phyloP scores from a whole-genome alignment of 2,329 filamentous ascomycete genomes.

The Penicillium olsonii region DNA sequence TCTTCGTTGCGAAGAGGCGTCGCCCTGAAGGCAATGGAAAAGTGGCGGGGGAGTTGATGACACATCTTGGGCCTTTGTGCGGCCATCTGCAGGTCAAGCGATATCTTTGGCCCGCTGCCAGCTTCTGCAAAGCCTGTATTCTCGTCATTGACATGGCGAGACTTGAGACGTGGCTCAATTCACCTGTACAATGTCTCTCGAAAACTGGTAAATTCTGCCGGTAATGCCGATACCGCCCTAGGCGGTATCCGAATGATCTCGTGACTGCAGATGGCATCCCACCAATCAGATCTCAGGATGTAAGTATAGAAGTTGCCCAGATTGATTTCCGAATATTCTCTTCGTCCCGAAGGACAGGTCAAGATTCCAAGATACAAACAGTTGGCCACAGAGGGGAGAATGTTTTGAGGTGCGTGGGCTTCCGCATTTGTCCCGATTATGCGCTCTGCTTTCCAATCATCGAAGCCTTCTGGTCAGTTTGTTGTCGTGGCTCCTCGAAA shows the following conservation, averaged over 20 bases:
- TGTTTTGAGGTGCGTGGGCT: too few relatives aligned
- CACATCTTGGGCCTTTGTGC: slow-evolving; percentile 11
- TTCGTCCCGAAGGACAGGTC: too few relatives aligned
- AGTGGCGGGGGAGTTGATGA: not conserved
- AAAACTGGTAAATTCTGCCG: slow-evolving; percentile 17
- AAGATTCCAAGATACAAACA: too few relatives aligned
- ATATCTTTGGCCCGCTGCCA: slow-evolving; percentile 12
- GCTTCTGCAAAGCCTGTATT: slow-evolving; percentile 17
- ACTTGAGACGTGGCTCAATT: slow-evolving; percentile 14
- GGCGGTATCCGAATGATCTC: slow-evolving; percentile 12
- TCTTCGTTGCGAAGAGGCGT: slow-evolving; percentile 12
- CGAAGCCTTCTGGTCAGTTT: too few relatives aligned
- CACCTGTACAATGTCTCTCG: slow-evolving; percentile 5
- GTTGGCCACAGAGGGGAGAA: too few relatives aligned
- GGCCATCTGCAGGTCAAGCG: slow-evolving; percentile 12
- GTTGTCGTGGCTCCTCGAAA: too few relatives aligned
- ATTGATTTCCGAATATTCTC: not conserved
- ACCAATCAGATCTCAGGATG: not conserved
- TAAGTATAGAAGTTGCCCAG: not conserved
- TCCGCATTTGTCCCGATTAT: too few relatives aligned
- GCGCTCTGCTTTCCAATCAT: too few relatives aligned
- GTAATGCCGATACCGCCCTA: slow-evolving; percentile 11
- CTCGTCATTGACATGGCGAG: slow-evolving; percentile 27
- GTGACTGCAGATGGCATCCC: not conserved
- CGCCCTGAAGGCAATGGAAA: not conserved